Evolutionary conservation across 495 filamentous ascomycete genomes (phyloP).

Genomic region (Tuber indicum): DNA sequence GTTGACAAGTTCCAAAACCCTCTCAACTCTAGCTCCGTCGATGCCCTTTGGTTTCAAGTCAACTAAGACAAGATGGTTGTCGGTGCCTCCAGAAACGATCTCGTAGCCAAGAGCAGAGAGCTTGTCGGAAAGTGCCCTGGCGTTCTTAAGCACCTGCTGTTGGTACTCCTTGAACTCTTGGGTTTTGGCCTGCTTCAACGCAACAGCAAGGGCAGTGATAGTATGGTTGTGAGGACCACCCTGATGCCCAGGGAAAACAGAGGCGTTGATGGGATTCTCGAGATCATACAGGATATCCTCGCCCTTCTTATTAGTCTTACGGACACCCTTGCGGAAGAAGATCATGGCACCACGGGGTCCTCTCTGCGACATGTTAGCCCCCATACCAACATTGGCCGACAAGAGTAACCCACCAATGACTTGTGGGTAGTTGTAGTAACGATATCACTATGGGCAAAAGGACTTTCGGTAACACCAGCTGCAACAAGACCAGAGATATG

Average conservation of each 20-base stretch:
- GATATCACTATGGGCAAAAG: slow-evolving; percentile 84
- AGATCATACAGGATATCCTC: slow-evolving; percentile 80
- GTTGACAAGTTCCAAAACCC: slow-evolving; percentile 86
- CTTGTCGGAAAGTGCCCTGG: slow-evolving; percentile 71
- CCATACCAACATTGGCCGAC: neutral
- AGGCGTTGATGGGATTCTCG: slow-evolving; percentile 87
- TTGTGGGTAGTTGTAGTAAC: slow-evolving; percentile 99
- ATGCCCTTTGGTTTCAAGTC: slow-evolving; percentile 87
- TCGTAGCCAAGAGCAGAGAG: slow-evolving; percentile 78
- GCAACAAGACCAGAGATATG: slow-evolving; percentile 94
- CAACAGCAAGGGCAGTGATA: slow-evolving; percentile 89
- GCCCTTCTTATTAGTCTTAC: slow-evolving; percentile 76
- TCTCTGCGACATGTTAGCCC: slow-evolving; percentile 44
- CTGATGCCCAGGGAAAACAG: slow-evolving; percentile 98
- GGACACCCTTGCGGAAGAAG: slow-evolving; percentile 89
- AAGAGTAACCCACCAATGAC: slow-evolving; percentile 51
- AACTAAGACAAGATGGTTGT: slow-evolving; percentile 93
- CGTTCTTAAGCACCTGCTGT: slow-evolving; percentile 75
- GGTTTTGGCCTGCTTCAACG: slow-evolving; percentile 84
- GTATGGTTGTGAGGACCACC: slow-evolving; percentile 98
- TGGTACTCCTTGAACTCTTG: slow-evolving; percentile 88
- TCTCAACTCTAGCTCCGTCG: slow-evolving; percentile 90
- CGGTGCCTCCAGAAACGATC: slow-evolving; percentile 86
- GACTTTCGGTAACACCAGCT: slow-evolving; percentile 77
- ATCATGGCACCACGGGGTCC: slow-evolving; percentile 96